phyloP scores from a whole-genome alignment of 192 early-diverging fungal species.

The Pilobolus umbonatus region DNA sequence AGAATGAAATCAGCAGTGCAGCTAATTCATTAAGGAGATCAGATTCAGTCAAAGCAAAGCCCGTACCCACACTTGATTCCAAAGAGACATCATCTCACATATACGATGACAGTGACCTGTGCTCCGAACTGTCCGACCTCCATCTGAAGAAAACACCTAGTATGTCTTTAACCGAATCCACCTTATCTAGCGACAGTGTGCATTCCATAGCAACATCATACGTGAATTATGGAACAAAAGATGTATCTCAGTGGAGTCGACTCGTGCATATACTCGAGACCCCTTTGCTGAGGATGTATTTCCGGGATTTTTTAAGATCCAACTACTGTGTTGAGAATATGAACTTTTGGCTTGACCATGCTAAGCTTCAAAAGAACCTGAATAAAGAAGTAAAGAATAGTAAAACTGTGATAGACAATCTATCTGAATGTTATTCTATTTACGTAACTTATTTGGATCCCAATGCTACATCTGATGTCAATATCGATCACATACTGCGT shows the following conservation, averaged over 20 bases:
- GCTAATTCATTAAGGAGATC: too few relatives aligned
- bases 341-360: constrained; percentile 59
- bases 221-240: background rate
- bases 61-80: too few relatives aligned
- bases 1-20: too few relatives aligned
- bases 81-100: too few relatives aligned
- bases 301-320: constrained; percentile 56
- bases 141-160: too few relatives aligned
- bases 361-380: constrained; percentile 29
- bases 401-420: constrained; percentile 28
- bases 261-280: constrained; percentile 57
- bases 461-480: constrained; percentile 39
- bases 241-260: constrained; percentile 28
- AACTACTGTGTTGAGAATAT: constrained; percentile 74
- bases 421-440: constrained; percentile 46
- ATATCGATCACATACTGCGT: constrained; percentile 46
- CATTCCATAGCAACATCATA: background rate
- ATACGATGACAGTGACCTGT: too few relatives aligned
- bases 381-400: constrained; percentile 28
- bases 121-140: too few relatives aligned
- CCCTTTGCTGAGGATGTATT: constrained; percentile 43
- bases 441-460: constrained; percentile 46
- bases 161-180: constrained; percentile 12
- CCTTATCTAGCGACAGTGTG: background rate
- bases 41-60: too few relatives aligned